phyloP scores from a whole-genome alignment of 495 filamentous ascomycete genomes.

The Chlorociboria aeruginascens region DNA sequence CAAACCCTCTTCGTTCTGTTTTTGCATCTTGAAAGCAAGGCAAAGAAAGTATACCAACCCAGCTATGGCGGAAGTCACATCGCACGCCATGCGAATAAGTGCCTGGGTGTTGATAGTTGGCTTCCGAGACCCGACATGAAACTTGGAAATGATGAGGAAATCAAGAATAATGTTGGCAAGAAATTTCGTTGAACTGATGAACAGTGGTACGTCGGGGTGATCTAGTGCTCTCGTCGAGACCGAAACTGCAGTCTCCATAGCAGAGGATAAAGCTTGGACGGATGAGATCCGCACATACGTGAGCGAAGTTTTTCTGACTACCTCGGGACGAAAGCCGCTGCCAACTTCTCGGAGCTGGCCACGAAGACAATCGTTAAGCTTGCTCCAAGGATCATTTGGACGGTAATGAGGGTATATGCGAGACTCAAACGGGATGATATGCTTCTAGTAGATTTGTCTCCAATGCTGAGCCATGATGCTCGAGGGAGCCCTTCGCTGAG shows the following conservation, averaged over 20 bases:
- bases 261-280: conserved; percentile 46
- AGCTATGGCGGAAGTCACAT: conserved; percentile 39
- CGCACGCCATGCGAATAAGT: conserved; percentile 47
- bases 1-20: background rate
- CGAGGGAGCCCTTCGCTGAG: conserved; percentile 66
- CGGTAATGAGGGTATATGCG: conserved; percentile 50
- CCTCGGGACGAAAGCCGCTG: conserved; percentile 51
- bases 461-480: conserved; percentile 58
- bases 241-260: conserved; percentile 52
- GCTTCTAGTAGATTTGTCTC: conserved; percentile 45
- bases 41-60: conserved; percentile 51
- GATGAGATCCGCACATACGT: conserved; percentile 57
- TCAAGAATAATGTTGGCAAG: conserved; percentile 59
- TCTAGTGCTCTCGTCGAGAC: conserved; percentile 53
- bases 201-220: conserved; percentile 58
- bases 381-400: conserved; percentile 43
- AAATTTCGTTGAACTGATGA: conserved; percentile 54
- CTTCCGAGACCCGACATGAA: conserved; percentile 41
- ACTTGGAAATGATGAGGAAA: conserved; percentile 54
- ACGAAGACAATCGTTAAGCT: conserved; percentile 53
- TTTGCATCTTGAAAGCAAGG: conserved; percentile 6
- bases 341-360: conserved; percentile 39
- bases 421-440: conserved; percentile 42
- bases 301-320: conserved; percentile 41
- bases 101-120: conserved; percentile 55